Evolutionary conservation across 1,139 yeast genomes (phyloP).

Genomic region (Pichia sp.): DNA sequence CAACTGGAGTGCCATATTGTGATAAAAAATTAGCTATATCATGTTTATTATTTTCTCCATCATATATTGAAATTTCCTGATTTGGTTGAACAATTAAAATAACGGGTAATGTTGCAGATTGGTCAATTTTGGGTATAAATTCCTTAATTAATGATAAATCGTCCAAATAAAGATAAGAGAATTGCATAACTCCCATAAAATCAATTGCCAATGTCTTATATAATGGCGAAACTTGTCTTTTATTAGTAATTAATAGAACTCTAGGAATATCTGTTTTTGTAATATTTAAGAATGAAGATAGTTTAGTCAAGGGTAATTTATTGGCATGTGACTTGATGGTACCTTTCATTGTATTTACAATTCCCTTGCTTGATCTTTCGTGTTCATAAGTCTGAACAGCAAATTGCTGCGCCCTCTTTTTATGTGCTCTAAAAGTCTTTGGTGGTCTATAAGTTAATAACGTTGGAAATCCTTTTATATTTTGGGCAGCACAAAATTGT

Average conservation of each 20-base stretch:
- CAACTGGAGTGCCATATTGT: slow-evolving; percentile 19
- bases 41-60: slow-evolving; percentile 17
- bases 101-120: slow-evolving; percentile 10
- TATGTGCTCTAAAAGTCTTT: slow-evolving; percentile 37
- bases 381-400: slow-evolving; percentile 65
- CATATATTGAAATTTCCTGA: slow-evolving; percentile 11
- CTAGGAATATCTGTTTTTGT: slow-evolving; percentile 31
- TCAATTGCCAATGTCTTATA: slow-evolving; percentile 74
- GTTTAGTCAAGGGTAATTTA: slow-evolving; percentile 34
- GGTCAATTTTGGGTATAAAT: slow-evolving; percentile 8
- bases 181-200: slow-evolving; percentile 44
- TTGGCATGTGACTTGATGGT: slow-evolving; percentile 70
- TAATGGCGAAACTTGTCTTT: slow-evolving; percentile 48
- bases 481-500: slow-evolving; percentile 59
- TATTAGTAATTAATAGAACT: slow-evolving; percentile 41
- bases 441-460: slow-evolving; percentile 77
- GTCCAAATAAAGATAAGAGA: slow-evolving; percentile 32
- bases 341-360: slow-evolving; percentile 52
- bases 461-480: slow-evolving; percentile 75
- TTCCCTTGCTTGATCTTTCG: slow-evolving; percentile 52
- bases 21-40: slow-evolving; percentile 19
- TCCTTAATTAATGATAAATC: slow-evolving; percentile 10
- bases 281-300: slow-evolving; percentile 30
- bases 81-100: slow-evolving; percentile 17
- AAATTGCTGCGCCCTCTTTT: slow-evolving; percentile 34